Evolutionary conservation across 2,329 filamentous ascomycete species (phyloP), one percentile per base, ranked within the genome.

Genomic region (Diaporthe batatas): DNA sequence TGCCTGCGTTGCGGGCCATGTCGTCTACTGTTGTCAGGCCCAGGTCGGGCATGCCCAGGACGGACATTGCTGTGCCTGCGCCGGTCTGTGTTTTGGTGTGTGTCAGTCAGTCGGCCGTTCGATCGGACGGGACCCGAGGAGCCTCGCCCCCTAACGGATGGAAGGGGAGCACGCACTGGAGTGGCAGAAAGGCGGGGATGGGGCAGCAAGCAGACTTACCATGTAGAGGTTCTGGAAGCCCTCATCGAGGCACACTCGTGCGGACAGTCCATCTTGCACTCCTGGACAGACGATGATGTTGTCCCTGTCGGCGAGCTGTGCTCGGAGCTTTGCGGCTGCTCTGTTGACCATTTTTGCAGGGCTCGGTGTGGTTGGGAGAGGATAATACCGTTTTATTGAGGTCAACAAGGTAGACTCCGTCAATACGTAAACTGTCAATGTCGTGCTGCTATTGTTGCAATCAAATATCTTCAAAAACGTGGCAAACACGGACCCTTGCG

Each of bases 191-290:
- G 29, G 29, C 5, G 16, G 14, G 47, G 25, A 65, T 21, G 21
- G 2, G 12, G 47, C n/a, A 57, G 29, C 16, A 3, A 57, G 29
- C 16, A 3, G 10, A 73, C 83, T 57, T 81, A 91, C 90, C 91
- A 93, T 93, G 82, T 93, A 93, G 51, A 93, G 79, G 71, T 85
- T 87, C 59, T 92, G 87, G 73, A 92, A 92, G 6, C 90, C 91
- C n/a, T 89, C 84, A 54, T 85, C 82, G 29, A 92, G 83, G 1
- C 91, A 90, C 72, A 93, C 87, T 0, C 91, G 84, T 0, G 91
- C 90, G 2, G 89, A 90, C 70, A 92, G 86, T 16, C 91, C 91
- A 83, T 93, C 91, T 77, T 92, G 92, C 2, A 93, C 91, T 42
- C 91, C 91, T 0, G 91, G 91, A 68, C 88, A 90, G 3, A 91